A percentile compares a stretch with the other conserved stretches of the same genome.
Conservation (phyloP, 2,329 filamentous ascomycete genomes). For the Uncinocarpus reesii region DNA sequence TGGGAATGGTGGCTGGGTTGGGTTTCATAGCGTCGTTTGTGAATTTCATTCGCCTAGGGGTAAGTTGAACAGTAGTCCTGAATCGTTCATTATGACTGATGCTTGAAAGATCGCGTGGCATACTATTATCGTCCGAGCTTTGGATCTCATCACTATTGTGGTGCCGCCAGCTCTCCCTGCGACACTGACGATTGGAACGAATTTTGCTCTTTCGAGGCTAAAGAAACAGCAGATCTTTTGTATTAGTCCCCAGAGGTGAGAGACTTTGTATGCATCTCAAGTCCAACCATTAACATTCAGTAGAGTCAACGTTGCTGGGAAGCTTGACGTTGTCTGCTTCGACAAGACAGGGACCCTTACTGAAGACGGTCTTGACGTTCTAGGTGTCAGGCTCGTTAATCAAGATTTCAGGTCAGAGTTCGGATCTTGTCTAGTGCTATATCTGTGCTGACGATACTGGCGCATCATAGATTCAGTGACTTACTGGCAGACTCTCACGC, state of each 20-base stretch:
- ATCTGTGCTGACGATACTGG: neutral
- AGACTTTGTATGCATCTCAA: constrained; percentile 2
- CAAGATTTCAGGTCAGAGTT: constrained; percentile 38
- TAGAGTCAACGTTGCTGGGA: constrained; percentile 88
- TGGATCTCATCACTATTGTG: constrained; percentile 95
- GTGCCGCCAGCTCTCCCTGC: constrained; percentile 91
- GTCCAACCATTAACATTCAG: neutral
- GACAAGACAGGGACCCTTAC: constrained; percentile 84
- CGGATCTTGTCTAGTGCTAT: neutral
- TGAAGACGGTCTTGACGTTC: constrained; percentile 75
- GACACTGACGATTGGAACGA: constrained; percentile 90
- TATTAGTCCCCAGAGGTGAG: constrained; percentile 72
- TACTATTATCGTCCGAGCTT: constrained; percentile 77
- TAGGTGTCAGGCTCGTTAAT: constrained; percentile 73
- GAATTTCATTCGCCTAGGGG: constrained; percentile 76
- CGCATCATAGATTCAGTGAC: constrained; percentile 54
- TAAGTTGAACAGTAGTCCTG: constrained; percentile 23
- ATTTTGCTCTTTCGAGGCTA: constrained; percentile 78
- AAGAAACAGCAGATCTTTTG: constrained; percentile 91
- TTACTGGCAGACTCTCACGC: constrained; percentile 56
- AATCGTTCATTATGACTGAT: constrained; percentile 17
- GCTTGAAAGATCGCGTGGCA: constrained; percentile 60
- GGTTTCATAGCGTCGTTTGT: constrained; percentile 86
- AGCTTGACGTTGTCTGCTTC: constrained; percentile 73
- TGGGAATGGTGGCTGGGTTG: constrained; percentile 73